Base-by-base conservation (phyloP, 2,329 filamentous ascomycete genomes). In the Onygenales sp. region DNA sequence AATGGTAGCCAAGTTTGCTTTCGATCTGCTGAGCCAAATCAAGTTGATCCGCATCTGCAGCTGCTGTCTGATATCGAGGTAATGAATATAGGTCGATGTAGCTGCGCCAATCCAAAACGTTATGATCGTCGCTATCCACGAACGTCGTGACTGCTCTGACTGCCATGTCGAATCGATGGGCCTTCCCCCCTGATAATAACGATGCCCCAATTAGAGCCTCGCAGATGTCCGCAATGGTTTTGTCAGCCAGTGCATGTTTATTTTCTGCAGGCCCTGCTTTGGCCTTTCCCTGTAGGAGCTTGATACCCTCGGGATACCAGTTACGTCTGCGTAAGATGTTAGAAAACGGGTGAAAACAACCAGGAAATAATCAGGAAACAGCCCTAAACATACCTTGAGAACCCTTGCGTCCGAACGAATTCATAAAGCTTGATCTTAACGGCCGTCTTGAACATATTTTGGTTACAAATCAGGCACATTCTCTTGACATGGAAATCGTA, bases 181-280 rank as follows among this genome's bases (percentile, higher is more conserved):
- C 57, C 31, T 69, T 61, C 41, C 81, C 75, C 50, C 79, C 72
- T 6, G 78, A 72, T 42, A 85, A 83, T 49, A 83, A 75, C 0
- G 91, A 86, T 2, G 92, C 93, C 5, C 92, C 93, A 47, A 98
- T 97, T 54, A 96, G 72, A 0, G 93, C 92, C 66, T 97, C 93
- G 56, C 89, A 95, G 0, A 97, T 90, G 68, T 97, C 93, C 3
- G 93, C 92, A 62, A 95, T 85, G 0, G 87, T 86, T 73, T 98
- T 98, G 69, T 95, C 87, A 0, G 84, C 85, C 2, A 98, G 78
- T 0, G 72, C 74, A 64, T 96, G 91, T 8, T 72, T 78, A 32
- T 60, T 58, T 43, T 70, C 64, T 2, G 63, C 59, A 5, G 58
- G 61, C 75, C 51, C 72, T 75, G 55, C 76, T 80, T 44, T 75